Conservation (phyloP, 352 stramenopile genomes). For the Elongisporangium prolatum region DNA sequence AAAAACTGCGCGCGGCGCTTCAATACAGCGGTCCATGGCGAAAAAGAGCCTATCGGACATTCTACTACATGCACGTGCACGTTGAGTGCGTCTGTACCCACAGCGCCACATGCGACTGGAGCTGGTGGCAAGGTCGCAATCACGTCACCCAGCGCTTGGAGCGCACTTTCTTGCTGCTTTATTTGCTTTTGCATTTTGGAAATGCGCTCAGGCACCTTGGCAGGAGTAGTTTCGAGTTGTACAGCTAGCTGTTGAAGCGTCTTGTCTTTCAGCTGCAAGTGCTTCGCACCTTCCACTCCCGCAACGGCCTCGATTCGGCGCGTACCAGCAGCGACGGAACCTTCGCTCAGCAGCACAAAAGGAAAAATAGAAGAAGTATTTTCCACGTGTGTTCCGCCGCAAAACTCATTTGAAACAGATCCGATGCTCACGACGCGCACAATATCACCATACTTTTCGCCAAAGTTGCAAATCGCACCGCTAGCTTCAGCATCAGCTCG, state of each 20-base stretch:
- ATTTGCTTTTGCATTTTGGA: slow-evolving; percentile 67
- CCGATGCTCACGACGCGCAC: slow-evolving; percentile 72
- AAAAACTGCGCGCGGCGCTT: slow-evolving; percentile 62
- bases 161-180: slow-evolving; percentile 50
- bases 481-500: slow-evolving; percentile 48
- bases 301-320: slow-evolving; percentile 66
- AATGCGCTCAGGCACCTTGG: slow-evolving; percentile 60
- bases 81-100: slow-evolving; percentile 9
- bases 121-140: slow-evolving; percentile 34
- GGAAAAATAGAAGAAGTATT: slow-evolving; percentile 50
- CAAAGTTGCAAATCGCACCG: slow-evolving; percentile 76
- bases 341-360: slow-evolving; percentile 72
- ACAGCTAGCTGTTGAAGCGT: slow-evolving; percentile 38
- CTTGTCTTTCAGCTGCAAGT: slow-evolving; percentile 58
- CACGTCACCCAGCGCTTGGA: slow-evolving; percentile 46
- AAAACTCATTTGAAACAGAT: slow-evolving; percentile 61
- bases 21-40: slow-evolving; percentile 17
- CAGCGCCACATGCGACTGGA: slow-evolving; percentile 27
- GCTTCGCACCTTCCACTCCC: slow-evolving; percentile 38
- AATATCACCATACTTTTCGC: slow-evolving; percentile 78
- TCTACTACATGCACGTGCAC: slow-evolving; percentile 33
- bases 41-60: background rate
- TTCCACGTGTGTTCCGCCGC: slow-evolving; percentile 65
- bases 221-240: slow-evolving; percentile 54
- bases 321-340: slow-evolving; percentile 73